Percentiles rank a stretch among this genome's conserved stretches.
Conservation (phyloP, 2,329 filamentous ascomycete species). For the Lachnellula hyalina region DNA sequence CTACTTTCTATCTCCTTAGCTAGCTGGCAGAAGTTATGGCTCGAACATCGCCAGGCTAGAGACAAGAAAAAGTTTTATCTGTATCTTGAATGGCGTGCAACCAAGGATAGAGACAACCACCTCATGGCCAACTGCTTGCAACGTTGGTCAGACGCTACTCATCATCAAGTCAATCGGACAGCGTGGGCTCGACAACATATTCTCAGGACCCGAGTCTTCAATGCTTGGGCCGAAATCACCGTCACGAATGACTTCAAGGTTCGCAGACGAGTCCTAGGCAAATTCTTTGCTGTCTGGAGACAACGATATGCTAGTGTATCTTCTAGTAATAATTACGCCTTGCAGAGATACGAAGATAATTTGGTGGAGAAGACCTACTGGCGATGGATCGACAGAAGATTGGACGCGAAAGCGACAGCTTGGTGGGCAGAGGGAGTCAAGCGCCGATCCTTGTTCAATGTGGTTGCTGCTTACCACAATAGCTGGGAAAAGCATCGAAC, state of each 20-base stretch:
- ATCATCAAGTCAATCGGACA: constrained; percentile 60
- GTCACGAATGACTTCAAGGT: constrained; percentile 37
- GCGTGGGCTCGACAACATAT: constrained; percentile 65
- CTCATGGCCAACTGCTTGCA: constrained; percentile 59
- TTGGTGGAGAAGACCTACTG: constrained; percentile 27
- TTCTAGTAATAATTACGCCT: constrained; percentile 24
- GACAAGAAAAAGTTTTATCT: constrained; percentile 49
- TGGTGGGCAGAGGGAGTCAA: constrained; percentile 17
- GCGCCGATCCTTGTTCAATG: constrained; percentile 18
- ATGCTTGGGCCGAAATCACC: constrained; percentile 63
- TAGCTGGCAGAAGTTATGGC: constrained; percentile 39
- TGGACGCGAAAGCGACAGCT: constrained; percentile 16
- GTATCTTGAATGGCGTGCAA: constrained; percentile 53
- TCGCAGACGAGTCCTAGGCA: constrained; percentile 45
- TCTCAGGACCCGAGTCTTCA: constrained; percentile 62
- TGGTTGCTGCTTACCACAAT: constrained; percentile 18
- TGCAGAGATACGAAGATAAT: constrained; percentile 29
- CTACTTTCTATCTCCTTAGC: constrained; percentile 49
- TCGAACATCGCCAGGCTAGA: constrained; percentile 12
- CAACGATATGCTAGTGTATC: constrained; percentile 20
- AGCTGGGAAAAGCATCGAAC: constrained; percentile 15
- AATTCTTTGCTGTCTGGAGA: constrained; percentile 48
- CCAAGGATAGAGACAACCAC: constrained; percentile 59
- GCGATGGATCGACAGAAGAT: constrained; percentile 35
- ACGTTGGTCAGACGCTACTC: constrained; percentile 63